Base-by-base conservation (phyloP, 1,139 yeast genomes). In the Meyerozyma guilliermondii region DNA sequence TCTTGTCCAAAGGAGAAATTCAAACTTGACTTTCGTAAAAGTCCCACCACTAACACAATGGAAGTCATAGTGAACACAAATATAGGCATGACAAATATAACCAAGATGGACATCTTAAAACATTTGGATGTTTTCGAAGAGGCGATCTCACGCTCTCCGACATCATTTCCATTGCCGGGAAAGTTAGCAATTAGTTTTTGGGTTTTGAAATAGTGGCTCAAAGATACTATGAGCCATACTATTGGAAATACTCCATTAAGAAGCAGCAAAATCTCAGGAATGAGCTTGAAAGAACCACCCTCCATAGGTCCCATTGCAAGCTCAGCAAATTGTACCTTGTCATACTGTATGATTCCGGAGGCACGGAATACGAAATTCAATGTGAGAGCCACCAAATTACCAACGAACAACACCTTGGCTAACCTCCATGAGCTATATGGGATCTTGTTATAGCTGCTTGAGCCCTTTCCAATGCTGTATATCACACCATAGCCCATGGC, bases 401-500 rank as follows among this genome's bases (percentile, higher is more conserved):
- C 23, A 17, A 49, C 20, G 7, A 60, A 46, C 14, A 63, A 46
- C 4, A 41, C 42, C 4, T 44, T 39, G 5, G 66, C 62, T 11
- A 47, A 44, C n/a, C 47, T 53, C 41, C 52, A 42, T 17, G 51
- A 44, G 3, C 50, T 43, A 7, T 47, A 43, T 2, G 73, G 72
- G 10, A 67, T 45, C 35, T 55, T 46, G 40, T 70, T 51, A 41
- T 54, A 65, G 37, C 61, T 58, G 40, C 51, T 53, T 14, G 68
- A 53, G 29, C 52, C 55, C 3, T 59, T 60, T 33, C 52, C 51
- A 35, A 58, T 62, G 46, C 60, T 61, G 46, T 64, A 68, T 17
- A 68, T 51, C 3, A 67, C 71, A 1, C 74, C 74, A 43, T 62
- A 66, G 0, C 74, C 74, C 72, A 66, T 66, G 34, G 69, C 48